These are phyloP conservation scores for Clohesyomyces aquaticus DNA, from an alignment of 495 filamentous ascomycete species.

Conservation along the genomic window DNA sequence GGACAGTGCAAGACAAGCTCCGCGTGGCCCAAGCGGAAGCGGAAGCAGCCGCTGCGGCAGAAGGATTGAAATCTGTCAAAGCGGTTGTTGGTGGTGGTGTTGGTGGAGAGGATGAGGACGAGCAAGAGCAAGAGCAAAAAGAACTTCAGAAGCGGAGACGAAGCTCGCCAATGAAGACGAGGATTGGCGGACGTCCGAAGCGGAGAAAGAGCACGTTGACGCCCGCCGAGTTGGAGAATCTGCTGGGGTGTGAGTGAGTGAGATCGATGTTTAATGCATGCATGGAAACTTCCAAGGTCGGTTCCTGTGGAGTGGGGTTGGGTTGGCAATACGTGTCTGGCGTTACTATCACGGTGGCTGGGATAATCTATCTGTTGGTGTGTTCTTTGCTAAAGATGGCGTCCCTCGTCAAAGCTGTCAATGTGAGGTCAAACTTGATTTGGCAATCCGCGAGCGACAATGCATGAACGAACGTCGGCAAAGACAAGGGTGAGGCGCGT, in stretches of 20 bases:
- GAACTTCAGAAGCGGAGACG: slow-evolving; percentile 21
- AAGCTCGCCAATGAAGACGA: slow-evolving; percentile 43
- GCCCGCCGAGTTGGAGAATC: slow-evolving; percentile 48
- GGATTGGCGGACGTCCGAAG: slow-evolving; percentile 47
- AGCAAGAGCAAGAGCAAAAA: slow-evolving; percentile 31
- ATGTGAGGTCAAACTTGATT: too few relatives aligned
- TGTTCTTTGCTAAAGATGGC: not conserved
- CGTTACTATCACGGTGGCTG: slow-evolving; percentile 6
- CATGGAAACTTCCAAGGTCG: slow-evolving; percentile 21
- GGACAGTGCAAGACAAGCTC: slow-evolving; percentile 50
- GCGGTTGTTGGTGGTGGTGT: slow-evolving; percentile 11
- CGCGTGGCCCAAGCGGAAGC: slow-evolving; percentile 47
- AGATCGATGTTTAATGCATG: slow-evolving; percentile 12
- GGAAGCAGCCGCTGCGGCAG: slow-evolving; percentile 43
- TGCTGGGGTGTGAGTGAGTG: slow-evolving; percentile 28
- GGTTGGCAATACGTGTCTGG: slow-evolving; percentile 5
- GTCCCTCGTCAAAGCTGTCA: too few relatives aligned
- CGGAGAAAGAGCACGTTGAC: slow-evolving; percentile 51
- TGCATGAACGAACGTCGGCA: slow-evolving; percentile 37
- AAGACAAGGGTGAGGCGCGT: slow-evolving; percentile 33
- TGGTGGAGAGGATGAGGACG: slow-evolving; percentile 18
- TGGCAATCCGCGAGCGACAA: slow-evolving; percentile 21
- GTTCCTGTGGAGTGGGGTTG: slow-evolving; percentile 22
- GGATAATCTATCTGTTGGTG: slow-evolving; percentile 27
- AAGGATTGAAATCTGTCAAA: slow-evolving; percentile 23